Evolutionary conservation across 73 alveolate genomes (phyloP), one percentile per base, ranked within the genome.

Genomic region (Paramecium primaurelia): DNA sequence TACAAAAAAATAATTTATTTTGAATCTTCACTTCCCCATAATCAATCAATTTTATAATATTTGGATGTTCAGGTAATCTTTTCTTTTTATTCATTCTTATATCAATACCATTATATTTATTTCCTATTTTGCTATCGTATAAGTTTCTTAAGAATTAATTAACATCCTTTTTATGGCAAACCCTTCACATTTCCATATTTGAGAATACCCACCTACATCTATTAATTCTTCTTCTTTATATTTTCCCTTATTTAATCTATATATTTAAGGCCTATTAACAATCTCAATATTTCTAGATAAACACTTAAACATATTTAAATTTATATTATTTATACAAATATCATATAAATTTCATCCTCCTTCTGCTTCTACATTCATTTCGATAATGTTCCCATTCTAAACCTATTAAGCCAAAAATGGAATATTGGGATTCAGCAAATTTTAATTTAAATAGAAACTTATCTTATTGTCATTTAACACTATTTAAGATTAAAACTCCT

Each of bases 1-100:
- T 71, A 22, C 86, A 59, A 44, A 83, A 59, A 8, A 44, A 58
- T n/a, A 58, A 16, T 6, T 83, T 64, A 44, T 68, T 83, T 9
- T 47, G 37, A 25, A 83, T 89, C 20, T 32, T 58, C 6, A 73
- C 75, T 32, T 71, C 88, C 1, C 92, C 88, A 64, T 83, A 77
- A 51, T 83, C 94, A 71, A 45, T 42, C 30, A 89, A 68, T 71
- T 28, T 89, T 14, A 71, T 28, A 4, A 89, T 71, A 71, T 89
- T 89, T 38, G 94, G 94, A 40, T 89, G 94, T 26, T 89, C 88
- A 7, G 94, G 94, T 16, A 89, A 83, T n/a, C 83, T 71, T 89
- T 36, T 80, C 91, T 80, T 38, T 6, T 54, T 54, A 54, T 32
- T 68, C 42, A 36, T 38, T 30, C 60, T 75, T 38, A 75, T 75